Evolutionary conservation across 2,329 filamentous ascomycete genomes (phyloP).

Genomic region (Fusarium mangiferae): DNA sequence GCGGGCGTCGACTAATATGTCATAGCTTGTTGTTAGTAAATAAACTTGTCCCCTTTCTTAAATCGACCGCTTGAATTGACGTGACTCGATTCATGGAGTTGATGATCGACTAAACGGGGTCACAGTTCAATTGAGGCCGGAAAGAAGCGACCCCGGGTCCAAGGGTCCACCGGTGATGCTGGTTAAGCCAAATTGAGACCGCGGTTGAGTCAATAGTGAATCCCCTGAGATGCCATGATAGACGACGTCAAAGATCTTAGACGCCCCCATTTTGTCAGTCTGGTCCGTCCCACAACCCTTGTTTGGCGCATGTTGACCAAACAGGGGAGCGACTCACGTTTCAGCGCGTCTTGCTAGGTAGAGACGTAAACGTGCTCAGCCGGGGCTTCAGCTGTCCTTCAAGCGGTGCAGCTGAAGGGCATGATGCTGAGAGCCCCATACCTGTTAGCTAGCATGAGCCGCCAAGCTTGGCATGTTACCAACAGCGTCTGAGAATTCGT

Average conservation of each 20-base stretch:
- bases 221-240: constrained; percentile 22
- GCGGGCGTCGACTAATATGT: constrained; percentile 18
- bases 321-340: constrained; percentile 46
- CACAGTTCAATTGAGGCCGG: constrained; percentile 32
- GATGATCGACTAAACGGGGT: constrained; percentile 21
- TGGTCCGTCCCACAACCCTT: constrained; percentile 25
- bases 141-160: constrained; percentile 37
- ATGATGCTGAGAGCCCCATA: constrained; percentile 38
- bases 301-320: constrained; percentile 32
- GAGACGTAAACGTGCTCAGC: constrained; percentile 24
- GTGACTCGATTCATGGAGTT: constrained; percentile 5
- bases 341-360: constrained; percentile 41
- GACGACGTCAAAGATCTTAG: constrained; percentile 35
- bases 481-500: constrained; percentile 9
- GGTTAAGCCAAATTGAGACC: constrained; percentile 32
- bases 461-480: constrained; percentile 34
- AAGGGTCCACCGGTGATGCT: constrained; percentile 15
- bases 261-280: constrained; percentile 23
- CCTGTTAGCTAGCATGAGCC: constrained; percentile 28
- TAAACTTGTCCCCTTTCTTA: constrained; percentile 29
- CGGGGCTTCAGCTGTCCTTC: constrained; percentile 23
- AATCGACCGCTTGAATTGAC: constrained; percentile 11
- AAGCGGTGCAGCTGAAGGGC: constrained; percentile 34
- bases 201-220: constrained; percentile 17
- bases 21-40: constrained; percentile 17